Percentiles rank a stretch among this genome's conserved stretches.
Evolutionary conservation across 2,329 filamentous ascomycete genomes (phyloP).

Genomic region (Ramularia collo-cygni): DNA sequence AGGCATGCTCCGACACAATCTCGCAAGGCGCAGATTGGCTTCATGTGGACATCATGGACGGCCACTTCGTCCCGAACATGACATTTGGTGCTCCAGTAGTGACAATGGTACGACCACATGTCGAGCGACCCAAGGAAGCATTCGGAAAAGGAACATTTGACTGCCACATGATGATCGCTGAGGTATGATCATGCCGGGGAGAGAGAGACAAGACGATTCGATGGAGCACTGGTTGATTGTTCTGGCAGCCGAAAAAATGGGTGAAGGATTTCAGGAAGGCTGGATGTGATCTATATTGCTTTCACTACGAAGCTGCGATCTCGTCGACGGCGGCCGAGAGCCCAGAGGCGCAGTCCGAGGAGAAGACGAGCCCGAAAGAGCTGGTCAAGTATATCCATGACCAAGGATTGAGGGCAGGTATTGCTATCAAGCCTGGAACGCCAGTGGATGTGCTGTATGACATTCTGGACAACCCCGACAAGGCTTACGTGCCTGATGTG

Average conservation of each 20-base stretch:
- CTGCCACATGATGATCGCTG: conserved; percentile 99
- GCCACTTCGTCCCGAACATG: conserved; percentile 97
- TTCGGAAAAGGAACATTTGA: conserved; percentile 89
- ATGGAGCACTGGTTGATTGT: conserved; percentile 18
- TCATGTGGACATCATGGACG: conserved; percentile 97
- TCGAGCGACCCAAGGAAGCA: conserved; percentile 62
- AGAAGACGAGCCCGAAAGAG: conserved; percentile 73
- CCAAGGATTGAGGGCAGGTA: conserved; percentile 78
- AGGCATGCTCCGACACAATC: conserved; percentile 82
- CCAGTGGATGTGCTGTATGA: conserved; percentile 88
- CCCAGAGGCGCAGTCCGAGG: conserved; percentile 61
- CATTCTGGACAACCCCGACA: conserved; percentile 65
- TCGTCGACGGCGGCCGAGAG: conserved; percentile 73
- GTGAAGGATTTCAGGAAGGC: conserved; percentile 90
- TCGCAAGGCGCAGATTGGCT: conserved; percentile 83
- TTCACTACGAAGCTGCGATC: conserved; percentile 96
- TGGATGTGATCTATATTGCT: conserved; percentile 98
- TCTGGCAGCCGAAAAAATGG: conserved; percentile 84
- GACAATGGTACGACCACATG: conserved; percentile 82
- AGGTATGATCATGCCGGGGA: conserved; percentile 51
- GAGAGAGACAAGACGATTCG: background rate
- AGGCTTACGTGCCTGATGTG: conserved; percentile 81
- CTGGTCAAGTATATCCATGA: conserved; percentile 88
- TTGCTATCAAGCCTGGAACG: conserved; percentile 92
- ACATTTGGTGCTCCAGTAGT: conserved; percentile 95